Percentiles rank a stretch among this genome's conserved stretches.
phyloP scores from a whole-genome alignment of 805 yeast species.

The Metschnikowia henanensis region DNA sequence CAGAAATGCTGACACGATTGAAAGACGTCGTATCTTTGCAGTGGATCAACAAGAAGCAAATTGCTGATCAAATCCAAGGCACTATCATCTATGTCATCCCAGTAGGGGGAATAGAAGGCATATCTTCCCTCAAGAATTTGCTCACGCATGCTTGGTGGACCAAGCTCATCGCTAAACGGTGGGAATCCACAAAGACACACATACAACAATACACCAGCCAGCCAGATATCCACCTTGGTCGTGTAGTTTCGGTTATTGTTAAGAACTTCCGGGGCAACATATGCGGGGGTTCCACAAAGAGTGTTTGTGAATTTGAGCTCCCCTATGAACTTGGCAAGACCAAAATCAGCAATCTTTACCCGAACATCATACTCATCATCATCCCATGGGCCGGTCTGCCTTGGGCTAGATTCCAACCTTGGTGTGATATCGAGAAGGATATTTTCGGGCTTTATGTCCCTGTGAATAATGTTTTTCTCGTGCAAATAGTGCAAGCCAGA shows the following conservation, averaged over 20 bases:
- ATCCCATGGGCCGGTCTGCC: conserved; percentile 57
- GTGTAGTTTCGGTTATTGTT: conserved; percentile 59
- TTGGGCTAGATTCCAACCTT: conserved; percentile 26
- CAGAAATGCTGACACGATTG: conserved; percentile 45
- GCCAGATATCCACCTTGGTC: conserved; percentile 79
- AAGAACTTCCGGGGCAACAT: conserved; percentile 80
- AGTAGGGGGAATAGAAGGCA: conserved; percentile 77
- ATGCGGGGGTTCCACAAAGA: conserved; percentile 84
- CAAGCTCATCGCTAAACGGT: conserved; percentile 80
- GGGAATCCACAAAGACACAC: conserved; percentile 85
- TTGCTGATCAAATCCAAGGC: conserved; percentile 66
- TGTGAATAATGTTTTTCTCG: conserved; percentile 40
- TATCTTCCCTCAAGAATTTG: conserved; percentile 66
- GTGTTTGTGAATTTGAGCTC: conserved; percentile 75
- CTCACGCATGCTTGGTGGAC: conserved; percentile 76
- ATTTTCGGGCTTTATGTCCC: conserved; percentile 48
- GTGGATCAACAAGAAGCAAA: conserved; percentile 54
- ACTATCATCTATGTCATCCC: conserved; percentile 69
- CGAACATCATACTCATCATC: conserved; percentile 56
- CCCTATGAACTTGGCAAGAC: conserved; percentile 68
- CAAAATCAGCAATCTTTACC: conserved; percentile 84
- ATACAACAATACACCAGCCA: conserved; percentile 74
- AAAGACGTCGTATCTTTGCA: conserved; percentile 40
- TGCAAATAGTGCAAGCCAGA: conserved; percentile 41
- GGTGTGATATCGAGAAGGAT: conserved; percentile 51